Evolutionary conservation across 768 basidiomycete species (phyloP).

Genomic region (Tephrocybe rancida): DNA sequence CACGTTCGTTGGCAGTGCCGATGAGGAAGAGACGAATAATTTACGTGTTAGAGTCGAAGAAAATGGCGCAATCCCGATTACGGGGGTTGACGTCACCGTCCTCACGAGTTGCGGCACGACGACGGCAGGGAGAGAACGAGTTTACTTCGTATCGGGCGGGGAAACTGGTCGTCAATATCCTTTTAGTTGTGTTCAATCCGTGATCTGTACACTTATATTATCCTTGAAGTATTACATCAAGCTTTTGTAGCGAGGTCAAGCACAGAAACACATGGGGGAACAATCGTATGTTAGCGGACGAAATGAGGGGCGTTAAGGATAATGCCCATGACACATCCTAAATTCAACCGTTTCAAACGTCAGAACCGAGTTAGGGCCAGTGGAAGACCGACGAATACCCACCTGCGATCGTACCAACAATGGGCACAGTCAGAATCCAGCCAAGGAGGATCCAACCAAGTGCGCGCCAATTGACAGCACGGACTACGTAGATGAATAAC

Average conservation of each 20-base stretch:
- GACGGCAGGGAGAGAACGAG: constrained; percentile 61
- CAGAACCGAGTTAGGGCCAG: neutral
- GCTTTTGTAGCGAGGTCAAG: no score
- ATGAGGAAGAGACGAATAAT: constrained; percentile 35
- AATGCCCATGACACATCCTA: constrained; percentile 26
- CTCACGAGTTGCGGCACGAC: constrained; percentile 41
- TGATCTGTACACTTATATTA: constrained; percentile 28
- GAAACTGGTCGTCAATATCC: constrained; percentile 75
- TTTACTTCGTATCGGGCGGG: constrained; percentile 70
- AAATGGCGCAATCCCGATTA: constrained; percentile 66
- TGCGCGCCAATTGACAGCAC: constrained; percentile 29
- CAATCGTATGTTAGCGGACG: neutral
- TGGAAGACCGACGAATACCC: neutral
- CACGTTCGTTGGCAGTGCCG: constrained; percentile 25
- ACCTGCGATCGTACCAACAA: constrained; percentile 21
- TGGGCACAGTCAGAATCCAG: constrained; percentile 29
- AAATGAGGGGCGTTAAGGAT: constrained; percentile 27
- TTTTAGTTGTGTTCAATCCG: constrained; percentile 71
- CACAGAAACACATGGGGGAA: no score
- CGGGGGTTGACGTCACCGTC: constrained; percentile 62
- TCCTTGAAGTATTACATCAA: no score
- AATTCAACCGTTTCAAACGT: neutral
- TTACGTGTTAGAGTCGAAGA: constrained; percentile 61
- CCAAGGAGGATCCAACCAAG: constrained; percentile 29
- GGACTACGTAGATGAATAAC: neutral